Evolutionary conservation across 1,284 basidiomycete genomes (phyloP).

Genomic region (Ustilago xerochloae): DNA sequence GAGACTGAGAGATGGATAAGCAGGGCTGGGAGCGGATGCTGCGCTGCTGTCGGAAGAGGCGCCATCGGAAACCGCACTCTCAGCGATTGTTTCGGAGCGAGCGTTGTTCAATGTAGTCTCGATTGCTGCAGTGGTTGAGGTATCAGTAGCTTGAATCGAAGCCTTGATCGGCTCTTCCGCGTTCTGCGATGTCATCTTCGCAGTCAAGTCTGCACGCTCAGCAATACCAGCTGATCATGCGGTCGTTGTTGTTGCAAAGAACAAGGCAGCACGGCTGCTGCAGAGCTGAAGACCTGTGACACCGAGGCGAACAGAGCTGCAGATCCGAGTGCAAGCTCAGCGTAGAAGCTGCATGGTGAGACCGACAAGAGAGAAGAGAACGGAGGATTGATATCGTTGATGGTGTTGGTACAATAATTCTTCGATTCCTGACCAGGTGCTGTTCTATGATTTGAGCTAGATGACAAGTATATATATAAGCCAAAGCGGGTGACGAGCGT

Average conservation of each 20-base stretch:
- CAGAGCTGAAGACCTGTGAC: not conserved
- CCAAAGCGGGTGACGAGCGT: no score
- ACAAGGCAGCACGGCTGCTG: no score
- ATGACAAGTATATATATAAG: no score
- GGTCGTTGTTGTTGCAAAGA: no score
- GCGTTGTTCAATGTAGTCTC: not conserved
- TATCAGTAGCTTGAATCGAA: no score
- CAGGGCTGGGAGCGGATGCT: conserved; percentile 10
- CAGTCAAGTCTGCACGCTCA: not conserved
- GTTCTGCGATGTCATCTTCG: conserved; percentile 14
- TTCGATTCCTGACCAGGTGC: no score
- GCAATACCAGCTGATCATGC: no score
- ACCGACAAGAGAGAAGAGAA: not conserved
- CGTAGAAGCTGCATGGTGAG: conserved; percentile 18
- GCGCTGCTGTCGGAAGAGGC: conserved; percentile 1
- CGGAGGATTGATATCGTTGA: not conserved
- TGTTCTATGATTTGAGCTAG: no score
- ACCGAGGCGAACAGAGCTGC: conserved; percentile 7
- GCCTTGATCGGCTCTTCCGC: not conserved
- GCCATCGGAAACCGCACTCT: not conserved
- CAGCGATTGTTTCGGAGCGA: not conserved
- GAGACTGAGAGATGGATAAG: conserved; percentile 23
- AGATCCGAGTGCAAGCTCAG: not conserved
- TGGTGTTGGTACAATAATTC: not conserved
- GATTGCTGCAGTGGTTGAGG: not conserved